Evolutionary conservation across 2,329 filamentous ascomycete species (phyloP), one percentile per base, ranked within the genome.

Genomic region (Acrocalymma vagum): DNA sequence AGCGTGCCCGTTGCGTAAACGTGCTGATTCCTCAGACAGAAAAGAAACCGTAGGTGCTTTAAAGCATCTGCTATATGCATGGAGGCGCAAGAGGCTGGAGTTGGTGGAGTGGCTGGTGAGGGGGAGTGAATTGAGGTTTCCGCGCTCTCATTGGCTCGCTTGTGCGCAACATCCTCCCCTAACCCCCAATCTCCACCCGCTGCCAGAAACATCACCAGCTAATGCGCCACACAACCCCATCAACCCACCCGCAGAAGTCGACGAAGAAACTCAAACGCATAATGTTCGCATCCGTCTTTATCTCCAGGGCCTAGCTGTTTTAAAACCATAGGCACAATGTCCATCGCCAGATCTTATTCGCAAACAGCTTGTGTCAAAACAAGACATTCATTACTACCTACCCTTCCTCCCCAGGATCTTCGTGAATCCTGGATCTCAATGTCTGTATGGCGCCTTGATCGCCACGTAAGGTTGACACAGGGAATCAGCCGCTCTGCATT

Each of bases 181-280:
- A 9, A 17, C 30, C 16, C 9, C 33, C 23, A 15, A 44, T 23
- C 35, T 38, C 24, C 24, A 21, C 33, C 17, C 15, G 16, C 21
- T 32, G 14, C 23, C 24, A 11, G 27, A 26, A 25, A 11, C 20
- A 34, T 10, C 9, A 21, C 25, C 6, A 10, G 13, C 24, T 27
- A 16, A 24, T 15, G 14, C 22, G 6, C 14, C 11, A 11, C 22
- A 26, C 34, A 26, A 28, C 30, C 23, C 38, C 20, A 11, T 35
- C 34, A 27, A n/a, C n/a, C n/a, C 31, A 25, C 20, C 25, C 15
- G 30, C 32, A 10, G 10, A 29, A 20, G 6, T 20, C 13, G 5
- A 33, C 11, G 5, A 26, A 23, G 23, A 17, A 23, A 29, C 29
- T 32, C 38, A 58, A 60, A 63, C 57, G 60, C 60, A 62, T 62